phyloP scores from a whole-genome alignment of 176 grass and related monocot genomes.

The Hordeum marinum region DNA sequence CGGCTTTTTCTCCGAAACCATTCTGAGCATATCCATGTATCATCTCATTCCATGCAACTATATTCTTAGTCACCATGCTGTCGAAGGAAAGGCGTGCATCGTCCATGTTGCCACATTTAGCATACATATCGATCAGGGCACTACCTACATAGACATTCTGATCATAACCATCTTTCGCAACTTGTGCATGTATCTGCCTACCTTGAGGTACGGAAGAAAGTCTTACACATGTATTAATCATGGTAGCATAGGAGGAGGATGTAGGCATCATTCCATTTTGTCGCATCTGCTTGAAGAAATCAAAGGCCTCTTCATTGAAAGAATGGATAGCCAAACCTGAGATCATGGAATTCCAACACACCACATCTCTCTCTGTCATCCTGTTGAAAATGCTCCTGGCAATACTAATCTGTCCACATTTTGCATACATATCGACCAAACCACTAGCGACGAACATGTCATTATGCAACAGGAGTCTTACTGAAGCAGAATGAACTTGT shows the following conservation, averaged over 20 bases:
- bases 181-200: conserved; percentile 67
- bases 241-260: conserved; percentile 71
- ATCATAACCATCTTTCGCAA: conserved; percentile 70
- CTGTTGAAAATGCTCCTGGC: conserved; percentile 56
- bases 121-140: conserved; percentile 83
- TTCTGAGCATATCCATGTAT: conserved; percentile 90
- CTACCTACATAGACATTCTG: conserved; percentile 69
- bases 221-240: conserved; percentile 69
- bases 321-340: conserved; percentile 61
- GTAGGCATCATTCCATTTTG: conserved; percentile 57
- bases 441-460: conserved; percentile 78
- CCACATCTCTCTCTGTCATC: conserved; percentile 68
- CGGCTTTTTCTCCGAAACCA: conserved; percentile 56
- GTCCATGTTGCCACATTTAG: conserved; percentile 76
- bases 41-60: conserved; percentile 99
- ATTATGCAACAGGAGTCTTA: conserved; percentile 56
- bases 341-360: conserved; percentile 93
- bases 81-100: conserved; percentile 59
- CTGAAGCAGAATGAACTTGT: conserved; percentile 67
- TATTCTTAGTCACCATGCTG: conserved; percentile 59
- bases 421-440: conserved; percentile 81
- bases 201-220: conserved; percentile 73
- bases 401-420: conserved; percentile 51
- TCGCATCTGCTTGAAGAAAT: conserved; percentile 72
- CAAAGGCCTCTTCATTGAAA: conserved; percentile 61